Percentiles rank a stretch among this genome's conserved stretches.
phyloP scores from a whole-genome alignment of 75 land plant species.

The Chamaecyparis obtusa region DNA sequence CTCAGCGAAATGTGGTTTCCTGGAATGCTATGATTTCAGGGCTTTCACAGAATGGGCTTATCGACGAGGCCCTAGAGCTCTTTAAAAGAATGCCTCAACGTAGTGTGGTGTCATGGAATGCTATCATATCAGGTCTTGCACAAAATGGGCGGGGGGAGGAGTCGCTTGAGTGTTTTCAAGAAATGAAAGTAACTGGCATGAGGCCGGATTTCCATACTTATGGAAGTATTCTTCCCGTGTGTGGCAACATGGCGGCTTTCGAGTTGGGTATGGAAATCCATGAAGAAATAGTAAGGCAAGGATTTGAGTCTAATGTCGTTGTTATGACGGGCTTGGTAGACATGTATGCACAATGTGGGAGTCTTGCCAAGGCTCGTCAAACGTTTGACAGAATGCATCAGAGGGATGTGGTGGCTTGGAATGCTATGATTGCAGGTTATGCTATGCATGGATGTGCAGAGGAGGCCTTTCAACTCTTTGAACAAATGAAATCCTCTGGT shows the following conservation, averaged over 20 bases:
- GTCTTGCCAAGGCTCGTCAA: background rate
- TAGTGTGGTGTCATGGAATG: constrained; percentile 12
- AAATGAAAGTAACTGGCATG: constrained; percentile 17
- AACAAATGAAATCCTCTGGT: constrained; percentile 3
- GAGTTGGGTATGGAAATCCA: constrained; percentile 7
- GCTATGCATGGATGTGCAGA: background rate
- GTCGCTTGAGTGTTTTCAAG: constrained; percentile 21
- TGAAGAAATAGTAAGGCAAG: background rate
- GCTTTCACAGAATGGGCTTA: constrained; percentile 31
- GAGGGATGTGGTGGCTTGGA: constrained; percentile 5
- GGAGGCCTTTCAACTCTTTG: constrained; percentile 1
- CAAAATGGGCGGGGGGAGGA: constrained; percentile 24
- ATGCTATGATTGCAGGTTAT: constrained; percentile 15
- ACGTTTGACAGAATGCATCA: constrained; percentile 11
- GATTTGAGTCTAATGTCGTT: constrained; percentile 12
- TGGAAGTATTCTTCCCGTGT: background rate
- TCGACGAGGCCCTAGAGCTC: background rate
- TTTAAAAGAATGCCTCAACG: background rate
- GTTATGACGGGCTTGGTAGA: constrained; percentile 5
- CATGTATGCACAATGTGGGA: constrained; percentile 11
- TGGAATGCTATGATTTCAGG: constrained; percentile 52
- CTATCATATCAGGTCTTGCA: constrained; percentile 12
- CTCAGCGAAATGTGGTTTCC: constrained; percentile 30
- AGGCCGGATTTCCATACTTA: background rate
- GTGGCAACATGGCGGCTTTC: background rate